Percentiles rank a stretch among this genome's conserved stretches.
Conservation (phyloP, 139 green algal genomes). For the Chlamydomonas incerta region DNA sequence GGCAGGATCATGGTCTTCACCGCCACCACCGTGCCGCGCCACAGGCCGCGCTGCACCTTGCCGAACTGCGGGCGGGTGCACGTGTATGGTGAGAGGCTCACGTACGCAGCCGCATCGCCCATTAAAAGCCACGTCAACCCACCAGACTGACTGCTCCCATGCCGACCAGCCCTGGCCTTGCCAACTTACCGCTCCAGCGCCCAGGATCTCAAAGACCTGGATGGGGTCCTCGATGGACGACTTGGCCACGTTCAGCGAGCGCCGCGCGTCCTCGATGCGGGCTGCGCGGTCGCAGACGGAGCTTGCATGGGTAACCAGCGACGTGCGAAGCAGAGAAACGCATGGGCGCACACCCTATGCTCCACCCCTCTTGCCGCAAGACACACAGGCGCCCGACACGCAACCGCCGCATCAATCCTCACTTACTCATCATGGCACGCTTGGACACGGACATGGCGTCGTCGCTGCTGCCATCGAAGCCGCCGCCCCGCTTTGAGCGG, state of each 20-base stretch:
- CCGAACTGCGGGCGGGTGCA: too few relatives aligned
- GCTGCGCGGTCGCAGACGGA: slow-evolving; percentile 9
- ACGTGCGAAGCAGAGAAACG: too few relatives aligned
- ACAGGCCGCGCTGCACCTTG: slow-evolving; percentile 46
- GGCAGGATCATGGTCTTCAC: slow-evolving; percentile 53
- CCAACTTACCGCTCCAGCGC: slow-evolving; percentile 37
- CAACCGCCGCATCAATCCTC: too few relatives aligned
- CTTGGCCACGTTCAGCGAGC: slow-evolving; percentile 53
- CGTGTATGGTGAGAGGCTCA: too few relatives aligned
- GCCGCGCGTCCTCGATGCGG: slow-evolving; percentile 54
- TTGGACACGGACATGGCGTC: neutral
- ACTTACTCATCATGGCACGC: slow-evolving; percentile 50
- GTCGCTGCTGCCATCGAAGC: neutral
- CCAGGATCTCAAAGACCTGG: slow-evolving; percentile 52
- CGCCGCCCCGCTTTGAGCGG: neutral
- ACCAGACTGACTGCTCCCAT: too few relatives aligned
- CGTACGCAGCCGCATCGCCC: too few relatives aligned
- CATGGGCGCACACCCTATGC: too few relatives aligned
- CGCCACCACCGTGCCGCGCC: slow-evolving; percentile 41
- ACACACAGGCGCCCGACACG: too few relatives aligned
- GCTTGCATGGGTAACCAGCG: too few relatives aligned
- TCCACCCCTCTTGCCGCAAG: too few relatives aligned
- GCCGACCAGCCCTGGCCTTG: too few relatives aligned
- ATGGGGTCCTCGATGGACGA: slow-evolving; percentile 48
- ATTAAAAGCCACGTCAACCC: too few relatives aligned